Evolutionary conservation across 2,329 filamentous ascomycete species (phyloP).

Genomic region (Verticillium tricorpus): DNA sequence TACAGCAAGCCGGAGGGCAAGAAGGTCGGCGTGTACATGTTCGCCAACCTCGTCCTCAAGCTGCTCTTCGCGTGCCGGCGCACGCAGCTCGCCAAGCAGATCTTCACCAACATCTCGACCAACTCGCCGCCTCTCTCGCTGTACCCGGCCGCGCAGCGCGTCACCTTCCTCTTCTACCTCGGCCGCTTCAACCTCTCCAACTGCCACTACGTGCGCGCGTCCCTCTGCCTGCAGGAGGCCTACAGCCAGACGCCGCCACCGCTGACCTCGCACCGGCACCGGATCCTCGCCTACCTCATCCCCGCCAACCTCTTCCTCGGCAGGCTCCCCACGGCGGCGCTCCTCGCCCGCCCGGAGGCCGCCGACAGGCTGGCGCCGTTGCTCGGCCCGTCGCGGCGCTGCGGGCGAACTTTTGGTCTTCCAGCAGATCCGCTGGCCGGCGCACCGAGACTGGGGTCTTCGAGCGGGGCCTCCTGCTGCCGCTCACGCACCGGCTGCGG

Average conservation of each 20-base stretch:
- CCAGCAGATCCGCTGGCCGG: constrained; percentile 61
- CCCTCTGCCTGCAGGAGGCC: constrained; percentile 69
- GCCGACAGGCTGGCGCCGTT: too few species aligned
- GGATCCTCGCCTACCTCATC: constrained; percentile 81
- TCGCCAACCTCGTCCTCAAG: constrained; percentile 86
- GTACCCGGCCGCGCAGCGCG: constrained; percentile 81
- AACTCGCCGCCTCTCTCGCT: constrained; percentile 75
- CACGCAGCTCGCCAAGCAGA: constrained; percentile 77
- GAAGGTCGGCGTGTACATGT: constrained; percentile 82
- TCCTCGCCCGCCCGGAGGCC: constrained; percentile 70
- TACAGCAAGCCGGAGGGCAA: constrained; percentile 74
- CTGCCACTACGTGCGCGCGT: constrained; percentile 74
- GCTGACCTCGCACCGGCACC: constrained; percentile 68
- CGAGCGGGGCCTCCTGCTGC: constrained; percentile 68
- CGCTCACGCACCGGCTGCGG: constrained; percentile 72
- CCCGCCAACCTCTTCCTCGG: constrained; percentile 80
- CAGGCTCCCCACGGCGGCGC: constrained; percentile 65
- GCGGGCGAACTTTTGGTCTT: constrained; percentile 76
- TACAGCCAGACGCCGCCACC: constrained; percentile 62
- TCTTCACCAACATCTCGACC: constrained; percentile 83
- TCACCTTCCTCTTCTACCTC: constrained; percentile 92
- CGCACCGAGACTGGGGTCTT: constrained; percentile 71
- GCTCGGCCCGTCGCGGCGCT: too few species aligned
- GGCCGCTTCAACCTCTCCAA: constrained; percentile 86
- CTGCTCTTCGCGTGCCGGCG: constrained; percentile 84